Percentiles rank a stretch among this genome's conserved stretches.
Conservation (phyloP, 2,329 filamentous ascomycete species). For the Monosporascus sp. region DNA sequence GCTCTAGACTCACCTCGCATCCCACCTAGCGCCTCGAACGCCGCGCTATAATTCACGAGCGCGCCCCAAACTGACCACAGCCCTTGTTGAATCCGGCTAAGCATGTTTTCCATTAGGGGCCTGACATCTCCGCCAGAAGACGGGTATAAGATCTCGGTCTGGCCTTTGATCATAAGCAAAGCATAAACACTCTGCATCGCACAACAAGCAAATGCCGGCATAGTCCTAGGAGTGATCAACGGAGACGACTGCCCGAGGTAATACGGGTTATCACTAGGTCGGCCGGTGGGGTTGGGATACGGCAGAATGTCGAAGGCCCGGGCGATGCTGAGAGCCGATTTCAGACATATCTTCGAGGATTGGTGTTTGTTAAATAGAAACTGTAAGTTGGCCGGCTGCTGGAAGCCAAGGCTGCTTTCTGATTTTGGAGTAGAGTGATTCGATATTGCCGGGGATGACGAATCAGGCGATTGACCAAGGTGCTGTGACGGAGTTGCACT, state of each 20-base stretch:
- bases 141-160: slow-evolving; percentile 33
- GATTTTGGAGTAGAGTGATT: slow-evolving; percentile 21
- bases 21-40: slow-evolving; percentile 39
- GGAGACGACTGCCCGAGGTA: slow-evolving; percentile 31
- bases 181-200: slow-evolving; percentile 42
- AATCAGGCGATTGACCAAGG: slow-evolving; percentile 18
- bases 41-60: slow-evolving; percentile 38
- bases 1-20: slow-evolving; percentile 34
- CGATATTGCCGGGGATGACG: slow-evolving; percentile 23
- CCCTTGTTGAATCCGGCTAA: slow-evolving; percentile 35
- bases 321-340: slow-evolving; percentile 43
- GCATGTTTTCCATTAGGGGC: slow-evolving; percentile 29
- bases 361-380: slow-evolving; percentile 41
- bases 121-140: slow-evolving; percentile 15
- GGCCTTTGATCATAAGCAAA: slow-evolving; percentile 37
- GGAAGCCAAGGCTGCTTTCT: slow-evolving; percentile 13
- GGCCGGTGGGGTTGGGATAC: slow-evolving; percentile 37
- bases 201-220: slow-evolving; percentile 40
- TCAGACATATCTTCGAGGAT: slow-evolving; percentile 44
- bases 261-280: slow-evolving; percentile 27
- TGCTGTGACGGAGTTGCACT: slow-evolving; percentile 15
- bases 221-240: slow-evolving; percentile 36
- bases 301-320: slow-evolving; percentile 40
- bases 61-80: slow-evolving; percentile 36
- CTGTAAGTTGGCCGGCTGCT: slow-evolving; percentile 10